These are phyloP conservation scores for Chrysosporium queenslandicum DNA, from an alignment of 2,329 filamentous ascomycete genomes.

Conservation along the genomic window DNA sequence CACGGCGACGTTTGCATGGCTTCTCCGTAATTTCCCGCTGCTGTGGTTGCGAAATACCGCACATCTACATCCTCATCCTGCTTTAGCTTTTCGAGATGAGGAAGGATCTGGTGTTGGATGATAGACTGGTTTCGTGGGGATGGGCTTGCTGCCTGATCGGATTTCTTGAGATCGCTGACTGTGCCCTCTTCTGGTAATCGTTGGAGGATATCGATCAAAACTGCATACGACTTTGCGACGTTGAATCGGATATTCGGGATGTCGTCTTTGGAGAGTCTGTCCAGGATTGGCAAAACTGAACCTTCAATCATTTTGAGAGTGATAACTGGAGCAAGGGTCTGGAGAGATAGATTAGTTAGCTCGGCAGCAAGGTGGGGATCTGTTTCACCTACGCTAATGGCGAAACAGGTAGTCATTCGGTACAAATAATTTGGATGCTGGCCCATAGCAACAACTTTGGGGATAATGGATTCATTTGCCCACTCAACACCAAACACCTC, in stretches of 20 bases:
- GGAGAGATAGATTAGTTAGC: slow-evolving; percentile 10
- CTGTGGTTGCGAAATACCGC: slow-evolving; percentile 91
- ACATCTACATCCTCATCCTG: slow-evolving; percentile 97
- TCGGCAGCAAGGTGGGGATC: neutral
- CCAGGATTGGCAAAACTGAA: slow-evolving; percentile 90
- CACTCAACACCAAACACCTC: slow-evolving; percentile 98
- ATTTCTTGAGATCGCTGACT: slow-evolving; percentile 73
- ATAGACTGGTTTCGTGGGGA: slow-evolving; percentile 66
- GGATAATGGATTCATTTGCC: slow-evolving; percentile 94
- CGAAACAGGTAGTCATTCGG: slow-evolving; percentile 99
- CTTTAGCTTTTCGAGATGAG: slow-evolving; percentile 88
- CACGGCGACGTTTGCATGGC: slow-evolving; percentile 46
- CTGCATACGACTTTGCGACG: slow-evolving; percentile 91
- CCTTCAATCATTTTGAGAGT: slow-evolving; percentile 86
- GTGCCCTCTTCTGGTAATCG: slow-evolving; percentile 83
- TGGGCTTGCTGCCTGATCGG: slow-evolving; percentile 45
- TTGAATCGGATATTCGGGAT: slow-evolving; percentile 99
- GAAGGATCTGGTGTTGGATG: slow-evolving; percentile 76
- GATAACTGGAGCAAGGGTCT: slow-evolving; percentile 91
- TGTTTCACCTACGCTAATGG: slow-evolving; percentile 68
- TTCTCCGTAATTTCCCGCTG: slow-evolving; percentile 50
- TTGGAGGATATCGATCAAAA: slow-evolving; percentile 83
- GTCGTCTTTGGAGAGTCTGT: slow-evolving; percentile 84
- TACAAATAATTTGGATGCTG: slow-evolving; percentile 98
- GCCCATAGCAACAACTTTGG: slow-evolving; percentile 97